A percentile compares a stretch with the other conserved stretches of the same genome.
These are phyloP conservation scores for Ramaria sp. DNA, from an alignment of 768 basidiomycete species.

Conservation along the genomic window DNA sequence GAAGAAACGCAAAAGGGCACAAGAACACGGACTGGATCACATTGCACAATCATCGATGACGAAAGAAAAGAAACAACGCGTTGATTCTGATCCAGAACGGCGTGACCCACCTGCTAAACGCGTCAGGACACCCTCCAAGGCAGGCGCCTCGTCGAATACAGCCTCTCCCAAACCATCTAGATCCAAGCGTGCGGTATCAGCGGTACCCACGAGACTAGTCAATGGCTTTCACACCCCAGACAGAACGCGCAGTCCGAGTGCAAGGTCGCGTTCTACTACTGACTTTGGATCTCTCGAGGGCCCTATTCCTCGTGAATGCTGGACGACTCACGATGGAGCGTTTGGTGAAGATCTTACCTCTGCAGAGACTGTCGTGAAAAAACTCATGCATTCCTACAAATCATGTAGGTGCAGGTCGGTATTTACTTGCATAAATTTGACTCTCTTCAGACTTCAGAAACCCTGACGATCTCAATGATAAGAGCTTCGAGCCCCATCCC, in stretches of 20 bases:
- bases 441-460: constrained; percentile 54
- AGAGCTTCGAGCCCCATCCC: constrained; percentile 49
- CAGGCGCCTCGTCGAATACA: background rate
- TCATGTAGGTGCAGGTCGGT: constrained; percentile 36
- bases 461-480: constrained; percentile 49
- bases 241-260: constrained; percentile 4
- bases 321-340: constrained; percentile 42
- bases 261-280: constrained; percentile 54
- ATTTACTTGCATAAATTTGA: background rate
- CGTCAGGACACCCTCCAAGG: background rate
- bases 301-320: constrained; percentile 32
- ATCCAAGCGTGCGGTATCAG: constrained; percentile 1
- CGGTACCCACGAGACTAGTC: background rate
- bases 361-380: constrained; percentile 52
- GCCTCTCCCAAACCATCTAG: background rate
- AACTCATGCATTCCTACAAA: constrained; percentile 58
- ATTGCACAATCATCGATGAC: background rate
- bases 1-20: constrained; percentile 2
- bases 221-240: background rate
- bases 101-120: constrained; percentile 4
- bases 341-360: constrained; percentile 44
- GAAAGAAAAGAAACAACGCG: background rate
- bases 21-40: background rate
- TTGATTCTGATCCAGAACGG: background rate
- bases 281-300: constrained; percentile 29